Conservation (phyloP, 1,284 basidiomycete genomes). For the Fereydounia khargensis region DNA sequence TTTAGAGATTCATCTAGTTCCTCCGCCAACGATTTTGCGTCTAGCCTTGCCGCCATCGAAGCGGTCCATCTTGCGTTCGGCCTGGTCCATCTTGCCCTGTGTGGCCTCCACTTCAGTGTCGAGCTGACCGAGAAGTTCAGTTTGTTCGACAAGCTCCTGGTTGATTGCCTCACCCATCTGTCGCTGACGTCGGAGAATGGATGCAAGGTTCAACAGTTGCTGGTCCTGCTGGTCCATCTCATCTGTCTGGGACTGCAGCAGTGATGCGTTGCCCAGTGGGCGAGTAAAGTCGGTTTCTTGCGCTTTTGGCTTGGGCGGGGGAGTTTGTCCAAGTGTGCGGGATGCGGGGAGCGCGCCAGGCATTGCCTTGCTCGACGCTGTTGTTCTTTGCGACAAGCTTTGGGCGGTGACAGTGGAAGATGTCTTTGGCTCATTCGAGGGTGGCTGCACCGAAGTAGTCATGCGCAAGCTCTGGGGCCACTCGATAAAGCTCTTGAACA, state of each 20-base stretch:
- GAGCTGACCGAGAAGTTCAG: constrained; percentile 78
- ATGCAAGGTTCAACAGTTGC: constrained; percentile 74
- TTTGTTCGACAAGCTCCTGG: constrained; percentile 79
- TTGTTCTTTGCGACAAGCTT: no score
- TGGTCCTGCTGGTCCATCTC: constrained; percentile 81
- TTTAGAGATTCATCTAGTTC: no score
- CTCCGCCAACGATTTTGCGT: no score
- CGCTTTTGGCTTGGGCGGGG: constrained; percentile 58
- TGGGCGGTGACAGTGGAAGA: no score
- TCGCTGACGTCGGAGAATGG: constrained; percentile 79
- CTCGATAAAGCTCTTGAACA: constrained; percentile 83
- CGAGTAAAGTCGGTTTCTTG: constrained; percentile 82
- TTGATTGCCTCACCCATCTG: constrained; percentile 84
- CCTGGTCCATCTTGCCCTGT: constrained; percentile 71
- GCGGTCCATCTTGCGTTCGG: constrained; percentile 78
- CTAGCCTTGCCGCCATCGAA: no score
- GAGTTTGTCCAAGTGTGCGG: background rate
- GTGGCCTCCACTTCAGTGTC: constrained; percentile 71
- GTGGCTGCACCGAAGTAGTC: constrained; percentile 2
- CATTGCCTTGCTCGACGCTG: constrained; percentile 1
- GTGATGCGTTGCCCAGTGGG: constrained; percentile 76
- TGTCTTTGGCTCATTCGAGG: background rate
- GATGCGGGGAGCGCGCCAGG: constrained; percentile 10
- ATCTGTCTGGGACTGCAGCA: constrained; percentile 74
- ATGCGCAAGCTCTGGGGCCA: constrained; percentile 63